Evolutionary conservation across 805 yeast genomes (phyloP), one percentile per base, ranked within the genome.

Genomic region (Ogataea wickerhamii): DNA sequence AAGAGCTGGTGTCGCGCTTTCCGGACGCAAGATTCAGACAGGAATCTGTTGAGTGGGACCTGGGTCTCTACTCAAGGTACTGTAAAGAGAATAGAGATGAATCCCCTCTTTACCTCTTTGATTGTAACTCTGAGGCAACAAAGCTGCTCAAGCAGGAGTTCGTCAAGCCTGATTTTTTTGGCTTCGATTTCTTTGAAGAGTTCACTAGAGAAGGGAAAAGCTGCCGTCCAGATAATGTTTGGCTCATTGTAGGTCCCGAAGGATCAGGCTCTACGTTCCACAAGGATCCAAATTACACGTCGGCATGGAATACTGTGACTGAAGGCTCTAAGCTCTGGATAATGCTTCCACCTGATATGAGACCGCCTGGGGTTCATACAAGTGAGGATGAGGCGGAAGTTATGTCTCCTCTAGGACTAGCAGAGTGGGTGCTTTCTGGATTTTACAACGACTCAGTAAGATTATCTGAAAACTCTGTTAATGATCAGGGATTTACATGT

Each of bases 241-340:
- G 97, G 97, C 64, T 88, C 17, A 89, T 89, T 32, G 72, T 84
- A 6, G 97, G 97, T 0, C 88, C 95, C 2, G 68, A 65, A 16
- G 62, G 94, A 34, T 78, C 87, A 6, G 97, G 96, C 0, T 85
- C 95, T 1, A 83, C 94, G 0, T 88, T 87, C 60, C 97, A 88
- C 59, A 88, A 89, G 52, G 97, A 88, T 54, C 97, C 97, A 6
- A 88, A 88, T 56, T 75, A 77, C 31, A 89, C 96, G 0, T 77
- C 83, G 36, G 96, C 96, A 0, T 88, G 96, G 96, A 88, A 88
- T 57, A 75, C 89, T 0, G 78, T 80, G 2, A 59, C 88, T 2
- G 66, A 73, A 2, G 96, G 96, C 1, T 64, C 73, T 37, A 87
- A 87, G 58, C 66, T 88, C 32, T 87, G 96, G 96, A 66, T 88